Evolutionary conservation across 257 asterid species (phyloP), one percentile per base, ranked within the genome.

Genomic region (Nicotiana paniculata): DNA sequence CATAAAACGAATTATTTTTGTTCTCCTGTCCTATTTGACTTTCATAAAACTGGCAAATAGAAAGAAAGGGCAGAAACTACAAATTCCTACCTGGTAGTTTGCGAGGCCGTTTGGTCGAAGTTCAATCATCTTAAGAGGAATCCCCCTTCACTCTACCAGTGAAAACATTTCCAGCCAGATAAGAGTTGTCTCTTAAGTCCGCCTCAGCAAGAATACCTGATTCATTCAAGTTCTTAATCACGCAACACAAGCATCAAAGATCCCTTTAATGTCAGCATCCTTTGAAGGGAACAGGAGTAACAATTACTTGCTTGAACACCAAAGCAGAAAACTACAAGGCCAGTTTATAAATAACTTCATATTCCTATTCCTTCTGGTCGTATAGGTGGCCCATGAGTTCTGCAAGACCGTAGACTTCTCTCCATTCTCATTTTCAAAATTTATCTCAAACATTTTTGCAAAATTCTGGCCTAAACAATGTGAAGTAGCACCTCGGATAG

Each of bases 341-440:
- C 51, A 80, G 65, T 61, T 28, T 21, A 46, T 18, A 1, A 58
- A 79, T 48, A 79, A 37, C 59, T 61, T 6, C 24, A 35, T 39
- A 61, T 66, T 65, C 24, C 86, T 84, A 96, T 95, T 30, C 79
- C 93, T 90, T 89, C 98, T 87, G 79, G 98, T 96, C 46, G 93
- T 96, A 85, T 90, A 96, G 30, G 33, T 30, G 33, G 97, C 98
- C 98, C 98, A 91, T 13, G 97, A 96, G 81, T 96, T 93, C 89
- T 96, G 97, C 99, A 92, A 96, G 79, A 91, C 98, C 97, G 92
- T 89, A 78, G 87, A 85, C 88, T 91, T 96, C 84, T 94, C 97
- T 82, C 98, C 94, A 85, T 93, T 91, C 86, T 96, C 97, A 79
- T 94, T 87, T 89, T 93, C 98, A 81, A 91, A 93, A 70, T 91